Evolutionary conservation across 345 rosid species (phyloP).

Genomic region (Salix koriyanagi): DNA sequence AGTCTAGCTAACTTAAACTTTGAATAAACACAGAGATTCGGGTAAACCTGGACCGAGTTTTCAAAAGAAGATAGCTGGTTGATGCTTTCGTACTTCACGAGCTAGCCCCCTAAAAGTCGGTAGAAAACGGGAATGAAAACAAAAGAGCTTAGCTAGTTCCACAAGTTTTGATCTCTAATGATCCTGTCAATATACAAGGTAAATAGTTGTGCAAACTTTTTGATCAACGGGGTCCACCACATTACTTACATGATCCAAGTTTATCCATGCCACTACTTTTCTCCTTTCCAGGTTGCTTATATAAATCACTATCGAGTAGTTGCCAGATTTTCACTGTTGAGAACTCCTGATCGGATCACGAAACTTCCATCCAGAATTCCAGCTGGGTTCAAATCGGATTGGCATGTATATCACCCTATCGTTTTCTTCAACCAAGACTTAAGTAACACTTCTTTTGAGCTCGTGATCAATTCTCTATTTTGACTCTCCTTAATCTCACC

Average conservation of each 20-base stretch:
- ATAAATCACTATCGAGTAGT: neutral
- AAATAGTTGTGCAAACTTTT: neutral
- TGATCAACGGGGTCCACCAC: neutral
- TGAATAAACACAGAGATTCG: neutral
- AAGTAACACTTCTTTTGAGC: neutral
- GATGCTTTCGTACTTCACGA: neutral
- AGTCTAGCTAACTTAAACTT: neutral
- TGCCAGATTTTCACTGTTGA: neutral
- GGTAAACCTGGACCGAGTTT: neutral
- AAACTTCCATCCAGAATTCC: neutral
- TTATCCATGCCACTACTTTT: neutral
- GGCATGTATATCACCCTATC: neutral
- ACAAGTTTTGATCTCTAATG: neutral
- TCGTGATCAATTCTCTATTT: neutral
- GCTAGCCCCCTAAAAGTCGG: neutral
- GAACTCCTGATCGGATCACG: neutral
- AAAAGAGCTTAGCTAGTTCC: neutral
- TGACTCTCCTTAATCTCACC: neutral
- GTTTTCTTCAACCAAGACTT: neutral
- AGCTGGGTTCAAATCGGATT: neutral
- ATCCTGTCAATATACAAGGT: neutral
- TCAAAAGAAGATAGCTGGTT: neutral
- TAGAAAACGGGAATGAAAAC: neutral
- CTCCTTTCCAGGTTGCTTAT: neutral
- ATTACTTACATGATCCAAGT: neutral